Percentiles rank a stretch among this genome's conserved stretches.
phyloP scores from a whole-genome alignment of 768 basidiomycete genomes.

The Mycena metata region DNA sequence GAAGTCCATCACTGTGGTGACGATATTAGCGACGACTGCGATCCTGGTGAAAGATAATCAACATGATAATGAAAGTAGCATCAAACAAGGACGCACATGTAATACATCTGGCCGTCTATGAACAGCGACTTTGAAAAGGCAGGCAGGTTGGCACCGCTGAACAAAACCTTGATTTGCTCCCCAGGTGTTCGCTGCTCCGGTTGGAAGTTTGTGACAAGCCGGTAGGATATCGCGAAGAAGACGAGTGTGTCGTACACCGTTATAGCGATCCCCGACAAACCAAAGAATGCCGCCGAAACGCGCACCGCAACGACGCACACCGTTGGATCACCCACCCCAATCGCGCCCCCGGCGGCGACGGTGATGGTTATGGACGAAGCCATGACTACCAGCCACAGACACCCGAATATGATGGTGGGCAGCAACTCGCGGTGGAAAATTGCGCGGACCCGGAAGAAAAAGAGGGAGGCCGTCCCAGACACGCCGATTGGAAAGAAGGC shows the following conservation, averaged over 20 bases:
- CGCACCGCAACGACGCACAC: constrained; percentile 43
- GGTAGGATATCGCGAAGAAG: constrained; percentile 48
- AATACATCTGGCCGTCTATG: no score
- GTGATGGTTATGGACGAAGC: no score
- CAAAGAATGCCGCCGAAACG: constrained; percentile 35
- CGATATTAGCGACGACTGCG: constrained; percentile 31
- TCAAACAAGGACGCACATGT: no score
- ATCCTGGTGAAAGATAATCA: constrained; percentile 13
- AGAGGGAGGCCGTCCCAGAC: constrained; percentile 44
- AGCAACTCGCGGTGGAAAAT: no score
- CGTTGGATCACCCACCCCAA: no score
- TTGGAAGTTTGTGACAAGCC: constrained; percentile 35
- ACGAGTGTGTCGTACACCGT: constrained; percentile 47
- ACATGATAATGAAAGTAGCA: no score
- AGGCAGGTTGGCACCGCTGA: no score
- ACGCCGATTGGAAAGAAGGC: constrained; percentile 41
- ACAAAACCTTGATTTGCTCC: no score
- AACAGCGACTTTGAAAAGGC: no score
- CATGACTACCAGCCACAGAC: no score
- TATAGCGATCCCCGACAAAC: constrained; percentile 37
- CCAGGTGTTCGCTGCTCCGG: constrained; percentile 5
- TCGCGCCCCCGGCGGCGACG: no score
- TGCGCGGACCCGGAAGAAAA: constrained; percentile 48
- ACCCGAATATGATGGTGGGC: no score
- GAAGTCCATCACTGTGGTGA: constrained; percentile 5